Conservation (phyloP, 179 eudicot genomes). For the Camellia oleifera region DNA sequence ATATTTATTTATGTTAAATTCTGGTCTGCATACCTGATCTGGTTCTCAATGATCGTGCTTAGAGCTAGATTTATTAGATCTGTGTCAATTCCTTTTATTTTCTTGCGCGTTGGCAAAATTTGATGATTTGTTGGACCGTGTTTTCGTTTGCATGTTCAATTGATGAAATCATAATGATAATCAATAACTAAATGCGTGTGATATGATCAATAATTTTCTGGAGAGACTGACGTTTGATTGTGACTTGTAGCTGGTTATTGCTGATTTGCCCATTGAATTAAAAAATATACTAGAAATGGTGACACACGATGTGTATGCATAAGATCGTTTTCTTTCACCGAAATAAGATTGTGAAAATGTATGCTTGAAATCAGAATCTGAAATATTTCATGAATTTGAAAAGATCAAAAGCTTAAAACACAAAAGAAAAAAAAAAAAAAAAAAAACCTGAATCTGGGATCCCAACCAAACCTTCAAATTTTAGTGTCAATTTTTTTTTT, state of each 20-base stretch:
- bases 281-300: too few relatives aligned
- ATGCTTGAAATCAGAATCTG: too few relatives aligned
- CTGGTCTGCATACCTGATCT: neutral
- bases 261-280: neutral
- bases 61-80: constrained; percentile 4
- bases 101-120: neutral
- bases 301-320: too few relatives aligned
- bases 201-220: neutral
- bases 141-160: constrained; percentile 1
- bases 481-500: too few relatives aligned
- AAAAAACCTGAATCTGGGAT: too few relatives aligned
- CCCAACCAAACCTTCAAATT: too few relatives aligned
- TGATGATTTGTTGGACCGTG: neutral
- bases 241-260: neutral
- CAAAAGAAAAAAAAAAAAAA: too few relatives aligned
- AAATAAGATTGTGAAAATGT: too few relatives aligned
- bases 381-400: too few relatives aligned
- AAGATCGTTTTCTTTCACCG: too few relatives aligned
- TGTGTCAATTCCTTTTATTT: neutral
- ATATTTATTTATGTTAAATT: neutral
- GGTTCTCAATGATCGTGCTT: constrained; percentile 2
- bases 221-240: neutral
- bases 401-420: too few relatives aligned
- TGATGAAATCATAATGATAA: neutral
- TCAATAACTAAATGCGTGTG: neutral